Percentiles rank a stretch among this genome's conserved stretches.
Conservation (phyloP, 371 early-diverging fungal genomes). For the Amoeboaphelidium occidentale region DNA sequence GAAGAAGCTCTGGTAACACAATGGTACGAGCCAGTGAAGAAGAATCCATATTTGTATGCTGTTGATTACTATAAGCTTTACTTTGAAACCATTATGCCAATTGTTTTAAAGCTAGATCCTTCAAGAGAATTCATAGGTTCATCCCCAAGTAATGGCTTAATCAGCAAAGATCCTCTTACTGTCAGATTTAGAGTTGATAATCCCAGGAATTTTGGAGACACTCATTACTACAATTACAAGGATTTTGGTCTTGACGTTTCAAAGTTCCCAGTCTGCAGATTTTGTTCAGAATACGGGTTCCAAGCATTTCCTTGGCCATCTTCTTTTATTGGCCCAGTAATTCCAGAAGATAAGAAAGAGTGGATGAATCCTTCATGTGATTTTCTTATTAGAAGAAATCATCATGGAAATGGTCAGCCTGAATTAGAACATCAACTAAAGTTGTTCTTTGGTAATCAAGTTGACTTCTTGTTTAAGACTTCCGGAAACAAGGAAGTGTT, state of each 20-base stretch:
- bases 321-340: not conserved
- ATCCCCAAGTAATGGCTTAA: not conserved
- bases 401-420: not conserved
- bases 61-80: not conserved
- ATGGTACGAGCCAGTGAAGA: not conserved
- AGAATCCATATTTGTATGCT: not conserved
- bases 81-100: not conserved
- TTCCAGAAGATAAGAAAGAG: too few species aligned
- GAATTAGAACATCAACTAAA: not conserved
- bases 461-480: not conserved
- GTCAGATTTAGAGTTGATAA: not conserved
- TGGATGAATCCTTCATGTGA: not conserved
- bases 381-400: not conserved
- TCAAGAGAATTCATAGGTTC: not conserved
- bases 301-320: slow-evolving; percentile 2
- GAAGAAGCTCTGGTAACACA: slow-evolving; percentile 3
- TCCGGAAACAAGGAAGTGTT: not conserved
- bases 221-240: not conserved
- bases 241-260: not conserved
- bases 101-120: not conserved
- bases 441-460: not conserved
- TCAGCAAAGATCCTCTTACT: not conserved
- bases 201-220: not conserved
- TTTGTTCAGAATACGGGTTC: slow-evolving; percentile 13
- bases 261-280: slow-evolving; percentile 5